phyloP scores from a whole-genome alignment of 176 grass and related monocot species.

The barley (Hordeum vulgare) region DNA sequence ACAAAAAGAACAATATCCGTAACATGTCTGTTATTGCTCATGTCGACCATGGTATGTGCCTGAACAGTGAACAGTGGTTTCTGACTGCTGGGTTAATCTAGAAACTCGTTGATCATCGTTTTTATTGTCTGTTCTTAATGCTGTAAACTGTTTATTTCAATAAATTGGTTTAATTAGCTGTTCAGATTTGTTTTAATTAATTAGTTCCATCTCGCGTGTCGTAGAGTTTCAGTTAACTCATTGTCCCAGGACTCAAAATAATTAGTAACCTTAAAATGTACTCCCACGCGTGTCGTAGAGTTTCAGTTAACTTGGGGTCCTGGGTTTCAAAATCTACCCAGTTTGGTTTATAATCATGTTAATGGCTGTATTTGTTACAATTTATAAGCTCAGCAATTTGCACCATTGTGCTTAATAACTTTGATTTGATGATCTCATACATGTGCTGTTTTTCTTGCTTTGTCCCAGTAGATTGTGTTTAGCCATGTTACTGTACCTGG shows the following conservation, averaged over 20 bases:
- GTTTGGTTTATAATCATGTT: background rate
- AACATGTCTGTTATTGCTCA: constrained; percentile 75
- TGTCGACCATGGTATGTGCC: constrained; percentile 59
- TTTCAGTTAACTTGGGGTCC: too few relatives aligned
- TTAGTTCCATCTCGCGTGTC: background rate
- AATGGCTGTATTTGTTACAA: background rate
- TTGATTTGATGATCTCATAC: background rate
- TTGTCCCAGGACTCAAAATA: background rate
- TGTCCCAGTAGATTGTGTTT: background rate
- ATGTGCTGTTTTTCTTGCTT: background rate
- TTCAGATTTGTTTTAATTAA: background rate
- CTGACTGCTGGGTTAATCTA: background rate
- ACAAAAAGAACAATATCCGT: constrained; percentile 71
- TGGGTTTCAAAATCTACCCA: background rate
- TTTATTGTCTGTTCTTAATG: too few relatives aligned
- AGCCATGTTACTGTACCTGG: background rate
- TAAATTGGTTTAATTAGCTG: background rate
- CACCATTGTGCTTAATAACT: background rate
- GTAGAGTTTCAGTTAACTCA: background rate
- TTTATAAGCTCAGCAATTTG: too few relatives aligned
- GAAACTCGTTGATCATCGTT: too few relatives aligned
- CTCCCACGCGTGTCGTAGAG: too few relatives aligned
- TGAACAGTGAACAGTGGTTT: background rate
- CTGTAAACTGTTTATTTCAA: background rate
- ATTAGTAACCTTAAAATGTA: background rate